Base-by-base conservation (phyloP, 352 stramenopile species). In the Phytopythium boreale region DNA sequence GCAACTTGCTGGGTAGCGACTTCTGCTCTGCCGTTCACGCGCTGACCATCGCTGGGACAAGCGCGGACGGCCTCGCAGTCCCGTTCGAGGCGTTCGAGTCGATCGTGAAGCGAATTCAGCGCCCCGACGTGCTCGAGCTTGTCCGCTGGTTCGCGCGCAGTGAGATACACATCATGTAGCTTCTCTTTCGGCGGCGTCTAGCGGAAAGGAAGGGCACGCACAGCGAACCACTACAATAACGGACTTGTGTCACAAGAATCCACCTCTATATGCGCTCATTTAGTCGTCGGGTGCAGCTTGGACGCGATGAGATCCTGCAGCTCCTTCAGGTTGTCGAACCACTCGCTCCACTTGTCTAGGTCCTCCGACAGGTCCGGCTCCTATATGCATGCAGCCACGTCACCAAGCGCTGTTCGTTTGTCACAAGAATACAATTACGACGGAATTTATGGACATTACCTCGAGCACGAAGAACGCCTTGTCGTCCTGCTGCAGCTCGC, bases 291-390 rank as follows among this genome's bases (percentile, higher is more conserved):
- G 20, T 49, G 20, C 27, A 85, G 36, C 34, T 80, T 79, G 6
- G 63, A 65, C 46, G 68, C 68, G 14, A 86, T 61, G n/a, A 82
- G 58, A 37, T 69, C 74, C 59, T 81, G 80, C 77, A 93, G 82
- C 36, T 73, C 79, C 62, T 87, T 92, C 15, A 95, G 66, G 20
- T 68, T 70, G 41, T 93, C 83, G 64, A 93, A 95, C 87, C 87
- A 95, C 37, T 71, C 64, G 62, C 82, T 95, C 87, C 87, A 95
- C 15, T 70, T 72, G 62, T 95, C 82, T 24, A 95, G 65, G 67
- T 95, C 87, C 58, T 77, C 70, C 8, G 74, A 78, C 59, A 95
- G 63, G 57, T 95, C 79, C 0, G 87, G 84, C 61, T 95, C 84
- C 79, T 93, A n/a, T n/a, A n/a, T n/a, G 53, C 31, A 36, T 8